Evolutionary conservation across 768 basidiomycete species (phyloP), one percentile per base, ranked within the genome.

Genomic region (Boletus vermiculosoides): DNA sequence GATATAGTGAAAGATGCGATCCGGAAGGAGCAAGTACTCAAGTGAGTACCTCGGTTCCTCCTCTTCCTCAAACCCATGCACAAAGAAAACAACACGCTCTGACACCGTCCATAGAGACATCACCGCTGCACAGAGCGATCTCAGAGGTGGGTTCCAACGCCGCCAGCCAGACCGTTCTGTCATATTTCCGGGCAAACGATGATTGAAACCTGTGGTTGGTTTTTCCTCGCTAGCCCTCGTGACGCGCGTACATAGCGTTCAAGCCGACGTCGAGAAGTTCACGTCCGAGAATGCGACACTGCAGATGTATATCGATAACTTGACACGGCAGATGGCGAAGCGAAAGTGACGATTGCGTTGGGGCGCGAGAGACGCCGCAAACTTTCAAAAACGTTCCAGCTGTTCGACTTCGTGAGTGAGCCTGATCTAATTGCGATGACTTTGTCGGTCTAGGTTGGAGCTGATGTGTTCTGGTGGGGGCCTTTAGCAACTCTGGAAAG

Each of bases 251-350:
- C 83, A 88, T 60, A 73, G 76, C 30, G 84, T 88, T 10, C 88
- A 93, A 73, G 78, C 77, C 55, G 92, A 94, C 60, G 80, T 90
- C n/a, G 88, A 92, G 59, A 92, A 89, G 70, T 77, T 94, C 22
- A 74, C 78, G 2, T 88, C 90, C 5, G 88, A 86, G 49, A 94
- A 94, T 60, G 85, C 86, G 55, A 92, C 86, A 7, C 74, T 94
- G 53, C 91, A 94, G 67, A 88, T 86, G 84, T 94, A 94, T 66
- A 92, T 92, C 66, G 90, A 94, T 68, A 94, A 94, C 63, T 69
- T 94, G 64, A 93, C 92, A 0, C 79, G 90, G 65, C 92, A 94
- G 71, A 90, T 92, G 85, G 87, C 90, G 31, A 90, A 85, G 68
- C 78, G 89, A 58, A 82, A 87, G 70, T 89, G 71, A 80, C 15